Evolutionary conservation across 495 filamentous ascomycete species (phyloP).

Genomic region (Lepidopterella palustris): DNA sequence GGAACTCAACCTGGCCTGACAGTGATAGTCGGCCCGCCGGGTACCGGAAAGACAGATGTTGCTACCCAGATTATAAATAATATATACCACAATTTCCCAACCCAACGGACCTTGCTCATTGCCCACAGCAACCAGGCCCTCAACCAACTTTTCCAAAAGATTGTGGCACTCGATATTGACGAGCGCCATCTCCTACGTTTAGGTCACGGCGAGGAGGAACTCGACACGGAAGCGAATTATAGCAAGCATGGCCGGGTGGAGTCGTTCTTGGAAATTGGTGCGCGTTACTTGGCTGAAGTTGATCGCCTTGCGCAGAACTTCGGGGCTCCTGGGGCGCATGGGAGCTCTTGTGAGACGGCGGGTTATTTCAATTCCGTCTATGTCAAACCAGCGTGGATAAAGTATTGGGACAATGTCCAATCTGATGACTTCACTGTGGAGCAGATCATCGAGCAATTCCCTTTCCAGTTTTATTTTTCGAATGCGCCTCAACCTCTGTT

Average conservation of each 20-base stretch:
- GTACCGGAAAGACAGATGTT: constrained; percentile 97
- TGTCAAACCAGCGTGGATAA: constrained; percentile 79
- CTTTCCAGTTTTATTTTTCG: constrained; percentile 84
- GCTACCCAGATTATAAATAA: constrained; percentile 98
- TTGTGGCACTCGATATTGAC: constrained; percentile 89
- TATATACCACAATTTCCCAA: constrained; percentile 95
- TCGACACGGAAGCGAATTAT: constrained; percentile 79
- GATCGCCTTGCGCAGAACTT: constrained; percentile 77
- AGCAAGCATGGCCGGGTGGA: constrained; percentile 95
- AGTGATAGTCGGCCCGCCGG: constrained; percentile 89
- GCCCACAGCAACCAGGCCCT: constrained; percentile 97
- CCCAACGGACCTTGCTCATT: constrained; percentile 84
- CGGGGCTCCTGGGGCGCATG: constrained; percentile 81
- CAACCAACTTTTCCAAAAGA: constrained; percentile 99
- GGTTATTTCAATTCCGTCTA: constrained; percentile 94
- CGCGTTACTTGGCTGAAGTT: constrained; percentile 73
- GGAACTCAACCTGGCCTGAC: constrained; percentile 93
- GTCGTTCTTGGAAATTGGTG: constrained; percentile 86
- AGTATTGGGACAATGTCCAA: constrained; percentile 57
- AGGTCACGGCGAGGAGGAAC: constrained; percentile 90
- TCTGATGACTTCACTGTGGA: constrained; percentile 47
- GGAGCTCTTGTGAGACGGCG: constrained; percentile 92
- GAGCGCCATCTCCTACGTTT: constrained; percentile 88
- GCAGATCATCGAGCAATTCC: constrained; percentile 69
- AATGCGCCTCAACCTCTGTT: constrained; percentile 85